Conservation (phyloP, 306 rosid species). For the Acacia melanoxylon region DNA sequence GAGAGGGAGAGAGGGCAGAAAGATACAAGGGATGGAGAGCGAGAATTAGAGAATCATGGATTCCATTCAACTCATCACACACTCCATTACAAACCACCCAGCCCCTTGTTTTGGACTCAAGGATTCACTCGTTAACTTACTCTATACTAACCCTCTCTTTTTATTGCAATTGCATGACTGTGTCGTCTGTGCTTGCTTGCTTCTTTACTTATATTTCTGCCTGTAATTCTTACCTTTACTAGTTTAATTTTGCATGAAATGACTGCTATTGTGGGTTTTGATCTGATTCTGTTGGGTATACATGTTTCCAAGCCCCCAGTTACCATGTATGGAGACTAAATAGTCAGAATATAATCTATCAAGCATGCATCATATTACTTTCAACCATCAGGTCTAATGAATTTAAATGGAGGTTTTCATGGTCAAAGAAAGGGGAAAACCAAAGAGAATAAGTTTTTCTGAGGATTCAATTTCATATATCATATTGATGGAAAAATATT, state of each 20-base stretch:
- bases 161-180: not conserved
- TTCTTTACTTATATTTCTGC: conserved; percentile 8
- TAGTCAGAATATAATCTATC: conserved; percentile 14
- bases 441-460: not conserved
- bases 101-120: not conserved
- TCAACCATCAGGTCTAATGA: not conserved
- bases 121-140: not conserved
- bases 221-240: not conserved
- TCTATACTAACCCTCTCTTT: not conserved
- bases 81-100: not conserved
- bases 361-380: not conserved
- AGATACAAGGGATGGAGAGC: not conserved
- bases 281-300: not conserved
- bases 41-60: no score
- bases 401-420: conserved; percentile 3
- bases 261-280: not conserved
- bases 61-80: no score
- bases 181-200: conserved; percentile 15
- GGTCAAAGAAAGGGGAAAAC: not conserved
- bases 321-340: not conserved
- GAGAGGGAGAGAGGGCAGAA: not conserved
- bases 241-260: no score
- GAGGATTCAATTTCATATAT: conserved; percentile 4
- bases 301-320: not conserved
- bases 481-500: conserved; percentile 3